Evolutionary conservation across 495 filamentous ascomycete genomes (phyloP), one percentile per base, ranked within the genome.

Genomic region (Aspergillus taichungensis): DNA sequence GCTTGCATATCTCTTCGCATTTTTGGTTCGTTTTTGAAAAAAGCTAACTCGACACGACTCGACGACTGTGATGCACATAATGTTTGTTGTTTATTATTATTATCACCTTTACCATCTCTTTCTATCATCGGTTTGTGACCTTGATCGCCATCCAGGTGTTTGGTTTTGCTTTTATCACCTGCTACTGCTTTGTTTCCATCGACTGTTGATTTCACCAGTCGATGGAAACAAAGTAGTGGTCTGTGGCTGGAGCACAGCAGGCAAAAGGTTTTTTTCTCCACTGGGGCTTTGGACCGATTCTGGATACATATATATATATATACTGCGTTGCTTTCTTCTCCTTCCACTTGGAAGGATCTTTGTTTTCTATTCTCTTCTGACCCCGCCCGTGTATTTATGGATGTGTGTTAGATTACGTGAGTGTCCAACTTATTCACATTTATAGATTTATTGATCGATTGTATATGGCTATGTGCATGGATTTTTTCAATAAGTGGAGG

Each of bases 21-120:
- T n/a, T 46, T 55, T 49, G 41, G 43, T 43, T 58, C 45, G 50
- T 59, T 53, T 43, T 44, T 18, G 33, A 47, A 50, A 37, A 45
- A 34, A 10, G 9, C 9, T 13, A 10, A 43, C 52, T 55, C 42
- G 51, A 60, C 48, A 61, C 52, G 62, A 67, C 47, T 56, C 33
- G 43, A 65, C 41, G 58, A 63, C 44, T 24, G 61, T 61, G 59
- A 68, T 54, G 63, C 54, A 60, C 51, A 59, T 60, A 60, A 58
- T 54, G 52, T 42, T 48, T 51, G 36, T 45, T 43, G 44, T 45
- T 44, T 46, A 30, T 36, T 45, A 3, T 41, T 8, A 24, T 30
- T 31, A 44, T 50, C 30, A 27, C 34, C 34, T 37, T 44, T 40
- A 57, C 50, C 49, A 57, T 60, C 18, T 24, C 18, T 24, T 24